These are phyloP conservation scores for Colletotrichum costaricense DNA, from an alignment of 2,329 filamentous ascomycete species.

Conservation along the genomic window DNA sequence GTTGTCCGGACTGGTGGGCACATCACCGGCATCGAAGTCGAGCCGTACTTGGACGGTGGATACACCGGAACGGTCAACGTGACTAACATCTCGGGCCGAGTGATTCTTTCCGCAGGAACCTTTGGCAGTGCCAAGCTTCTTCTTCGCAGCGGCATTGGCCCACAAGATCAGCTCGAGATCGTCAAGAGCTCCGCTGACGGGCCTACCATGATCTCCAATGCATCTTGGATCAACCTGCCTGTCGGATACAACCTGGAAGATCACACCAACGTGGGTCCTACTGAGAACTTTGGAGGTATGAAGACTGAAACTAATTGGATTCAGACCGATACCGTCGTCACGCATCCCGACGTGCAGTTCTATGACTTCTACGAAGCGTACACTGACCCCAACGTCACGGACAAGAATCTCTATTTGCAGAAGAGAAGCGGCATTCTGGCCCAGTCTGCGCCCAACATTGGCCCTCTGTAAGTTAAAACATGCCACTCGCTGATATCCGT, in stretches of 20 bases:
- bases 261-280: constrained; percentile 56
- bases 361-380: constrained; percentile 76
- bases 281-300: neutral
- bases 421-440: constrained; percentile 69
- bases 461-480: constrained; percentile 58
- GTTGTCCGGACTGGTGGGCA: constrained; percentile 72
- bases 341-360: constrained; percentile 59
- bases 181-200: constrained; percentile 63
- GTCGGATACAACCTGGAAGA: constrained; percentile 71
- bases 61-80: constrained; percentile 70
- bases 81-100: constrained; percentile 68
- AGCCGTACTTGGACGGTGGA: constrained; percentile 63
- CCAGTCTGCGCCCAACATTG: constrained; percentile 74
- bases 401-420: constrained; percentile 57
- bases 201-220: constrained; percentile 59
- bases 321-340: constrained; percentile 58
- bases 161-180: constrained; percentile 66
- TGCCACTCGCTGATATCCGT: too few relatives aligned
- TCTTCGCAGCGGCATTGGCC: constrained; percentile 75
- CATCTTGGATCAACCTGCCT: constrained; percentile 67
- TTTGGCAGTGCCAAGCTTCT: constrained; percentile 79
- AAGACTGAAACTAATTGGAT: neutral
- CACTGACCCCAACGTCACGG: constrained; percentile 55
- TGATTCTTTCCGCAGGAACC: constrained; percentile 75
- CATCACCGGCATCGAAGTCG: constrained; percentile 76